Base-by-base conservation (phyloP, 345 rosid species). In the Corymbia maculata region DNA sequence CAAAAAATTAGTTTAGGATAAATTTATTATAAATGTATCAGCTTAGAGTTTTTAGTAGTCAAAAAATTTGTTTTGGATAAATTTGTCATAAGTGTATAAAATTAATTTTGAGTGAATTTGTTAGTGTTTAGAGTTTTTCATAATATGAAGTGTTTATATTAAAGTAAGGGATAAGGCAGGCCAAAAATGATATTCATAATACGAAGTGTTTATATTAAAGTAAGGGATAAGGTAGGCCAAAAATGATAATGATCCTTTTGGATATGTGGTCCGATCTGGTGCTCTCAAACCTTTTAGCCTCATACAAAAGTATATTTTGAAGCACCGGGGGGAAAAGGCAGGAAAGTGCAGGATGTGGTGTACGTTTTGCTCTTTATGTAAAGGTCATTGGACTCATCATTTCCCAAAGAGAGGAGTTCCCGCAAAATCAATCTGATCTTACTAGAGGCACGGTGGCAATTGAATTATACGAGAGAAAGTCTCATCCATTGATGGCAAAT, bases 11-110 rank as follows among this genome's bases (percentile, higher is more conserved):
- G 28, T 55, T 21, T 19, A 19, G 0, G 28, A 21, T 55, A 21
- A 21, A 0, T 55, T 21, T 55, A 1, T 36, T 4, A 36, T 36
- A 36, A 36, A 36, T 36, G 42, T 36, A 2, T 36, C 42, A 36
- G 4, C 4, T 36, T 36, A 2, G 3, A 0, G 2, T 55, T 55
- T 55, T 55, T 55, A 21, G 1, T 22, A 0, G 22, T 22, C 0
- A 55, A 55, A 55, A 55, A 21, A 19, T 55, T 21, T 19, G 28
- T 55, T 21, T 55, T 55, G 0, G 28, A 21, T 55, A 21, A 21
- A 0, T 55, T 21, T 55, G 2, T 36, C 42, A 36, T 36, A 36
- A 36, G 42, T 36, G 42, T 4, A 36, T 36, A 36, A 36, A 36
- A 36, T 36, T 36, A 36, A 36, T 55, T 55, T 55, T 55, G 19